Evolutionary conservation across 164 flowering plant genomes (phyloP).

Genomic region (Aristolochia fimbriata): DNA sequence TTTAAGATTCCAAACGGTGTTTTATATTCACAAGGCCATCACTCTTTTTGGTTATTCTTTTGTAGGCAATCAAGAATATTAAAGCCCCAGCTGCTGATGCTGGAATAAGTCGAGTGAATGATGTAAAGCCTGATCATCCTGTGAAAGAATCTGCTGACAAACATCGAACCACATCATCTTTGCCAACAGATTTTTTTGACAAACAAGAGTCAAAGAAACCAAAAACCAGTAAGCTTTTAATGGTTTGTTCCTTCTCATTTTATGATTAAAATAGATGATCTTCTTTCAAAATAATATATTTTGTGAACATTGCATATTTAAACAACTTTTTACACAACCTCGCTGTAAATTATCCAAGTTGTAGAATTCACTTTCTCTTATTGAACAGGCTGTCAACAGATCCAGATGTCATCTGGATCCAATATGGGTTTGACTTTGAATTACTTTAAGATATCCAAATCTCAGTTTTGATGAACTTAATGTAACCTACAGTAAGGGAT

Average conservation of each 20-base stretch:
- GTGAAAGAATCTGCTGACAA: constrained; percentile 11
- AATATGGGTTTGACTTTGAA: too few species aligned
- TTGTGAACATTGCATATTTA: background rate
- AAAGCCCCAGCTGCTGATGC: constrained; percentile 56
- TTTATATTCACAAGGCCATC: background rate
- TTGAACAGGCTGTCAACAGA: too few species aligned
- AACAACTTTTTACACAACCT: too few species aligned
- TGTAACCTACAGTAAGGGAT: too few species aligned
- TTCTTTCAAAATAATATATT: background rate
- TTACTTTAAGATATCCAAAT: too few species aligned
- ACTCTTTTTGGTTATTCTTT: constrained; percentile 1
- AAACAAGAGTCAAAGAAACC: constrained; percentile 36
- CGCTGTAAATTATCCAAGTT: too few species aligned
- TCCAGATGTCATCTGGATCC: too few species aligned
- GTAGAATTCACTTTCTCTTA: too few species aligned
- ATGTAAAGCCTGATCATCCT: constrained; percentile 24
- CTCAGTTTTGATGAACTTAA: too few species aligned
- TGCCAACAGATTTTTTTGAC: constrained; percentile 73
- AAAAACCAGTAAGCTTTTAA: constrained; percentile 34
- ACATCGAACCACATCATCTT: constrained; percentile 31
- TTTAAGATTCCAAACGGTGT: too few species aligned
- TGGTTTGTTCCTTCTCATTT: background rate
- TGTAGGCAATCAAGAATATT: constrained; percentile 56
- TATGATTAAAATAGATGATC: background rate
- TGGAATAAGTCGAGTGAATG: constrained; percentile 10